Percentiles rank a stretch among this genome's conserved stretches.
phyloP scores from a whole-genome alignment of 2,329 filamentous ascomycete species.

The Cladosporium oxysporum region DNA sequence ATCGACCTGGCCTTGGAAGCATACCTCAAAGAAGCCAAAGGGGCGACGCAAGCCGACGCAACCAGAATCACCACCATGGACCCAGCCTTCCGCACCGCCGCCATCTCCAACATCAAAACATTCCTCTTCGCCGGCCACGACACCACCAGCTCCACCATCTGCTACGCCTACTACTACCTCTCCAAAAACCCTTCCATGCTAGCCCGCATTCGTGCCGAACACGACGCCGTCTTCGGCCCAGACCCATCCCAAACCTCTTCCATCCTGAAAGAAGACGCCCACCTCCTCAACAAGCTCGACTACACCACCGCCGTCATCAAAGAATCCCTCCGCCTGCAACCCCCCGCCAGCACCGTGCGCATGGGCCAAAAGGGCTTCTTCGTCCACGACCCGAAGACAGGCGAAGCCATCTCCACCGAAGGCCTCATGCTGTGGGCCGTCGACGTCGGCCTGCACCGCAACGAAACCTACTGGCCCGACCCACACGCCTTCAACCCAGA shows the following conservation, averaged over 20 bases:
- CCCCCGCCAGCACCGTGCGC: conserved; percentile 50
- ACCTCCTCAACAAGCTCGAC: conserved; percentile 52
- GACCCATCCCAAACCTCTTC: conserved; percentile 39
- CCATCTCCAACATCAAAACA: conserved; percentile 42
- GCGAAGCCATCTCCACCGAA: conserved; percentile 47
- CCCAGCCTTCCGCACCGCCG: conserved; percentile 38
- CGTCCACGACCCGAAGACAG: conserved; percentile 46
- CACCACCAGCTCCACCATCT: conserved; percentile 42
- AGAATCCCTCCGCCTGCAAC: conserved; percentile 56
- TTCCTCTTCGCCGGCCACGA: conserved; percentile 49
- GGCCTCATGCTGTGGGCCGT: conserved; percentile 47
- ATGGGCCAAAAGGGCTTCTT: conserved; percentile 37
- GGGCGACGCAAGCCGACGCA: conserved; percentile 25
- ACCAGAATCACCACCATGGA: conserved; percentile 37
- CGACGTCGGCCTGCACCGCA: conserved; percentile 41
- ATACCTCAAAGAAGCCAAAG: conserved; percentile 39
- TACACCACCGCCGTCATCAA: conserved; percentile 57
- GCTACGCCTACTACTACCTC: conserved; percentile 45
- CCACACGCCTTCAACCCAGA: conserved; percentile 50
- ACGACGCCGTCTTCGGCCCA: conserved; percentile 53
- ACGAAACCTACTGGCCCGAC: conserved; percentile 43
- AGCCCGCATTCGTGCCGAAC: conserved; percentile 48
- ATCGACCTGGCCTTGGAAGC: conserved; percentile 40
- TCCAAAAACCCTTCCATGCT: conserved; percentile 38
- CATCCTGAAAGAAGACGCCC: conserved; percentile 46